phyloP scores from a whole-genome alignment of 2,329 filamentous ascomycete genomes.

The Aspergillus piperis region DNA sequence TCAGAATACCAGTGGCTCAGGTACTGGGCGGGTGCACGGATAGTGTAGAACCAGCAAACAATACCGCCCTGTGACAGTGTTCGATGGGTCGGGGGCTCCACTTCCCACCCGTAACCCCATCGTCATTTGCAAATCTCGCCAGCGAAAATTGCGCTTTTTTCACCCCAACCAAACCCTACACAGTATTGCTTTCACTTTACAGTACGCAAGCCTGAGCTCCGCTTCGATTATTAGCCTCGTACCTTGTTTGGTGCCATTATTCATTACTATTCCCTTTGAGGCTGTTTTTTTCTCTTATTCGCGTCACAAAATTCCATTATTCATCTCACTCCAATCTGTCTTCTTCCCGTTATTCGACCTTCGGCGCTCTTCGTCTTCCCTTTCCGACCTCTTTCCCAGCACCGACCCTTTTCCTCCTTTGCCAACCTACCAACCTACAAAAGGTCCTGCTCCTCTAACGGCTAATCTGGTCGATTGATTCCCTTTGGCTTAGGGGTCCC shows the following conservation, averaged over 20 bases:
- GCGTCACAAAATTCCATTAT: slow-evolving; percentile 3
- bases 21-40: background rate
- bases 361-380: background rate
- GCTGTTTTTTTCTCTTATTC: background rate
- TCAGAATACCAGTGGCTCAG: slow-evolving; percentile 8
- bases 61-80: slow-evolving; percentile 1
- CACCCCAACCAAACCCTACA: background rate
- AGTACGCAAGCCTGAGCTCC: background rate
- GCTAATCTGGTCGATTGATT: background rate
- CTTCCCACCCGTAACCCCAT: background rate
- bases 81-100: background rate
- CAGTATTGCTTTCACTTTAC: background rate
- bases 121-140: background rate
- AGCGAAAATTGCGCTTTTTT: background rate
- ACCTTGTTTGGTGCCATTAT: slow-evolving; percentile 5
- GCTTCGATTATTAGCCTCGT: background rate
- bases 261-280: background rate
- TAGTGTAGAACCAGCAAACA: background rate
- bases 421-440: background rate
- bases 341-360: slow-evolving; percentile 2
- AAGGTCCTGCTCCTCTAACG: background rate
- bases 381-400: background rate
- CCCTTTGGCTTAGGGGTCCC: background rate
- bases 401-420: background rate
- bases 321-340: slow-evolving; percentile 3